Conservation (phyloP, 1,139 yeast genomes). For the Nakaseomyces glabratus region DNA sequence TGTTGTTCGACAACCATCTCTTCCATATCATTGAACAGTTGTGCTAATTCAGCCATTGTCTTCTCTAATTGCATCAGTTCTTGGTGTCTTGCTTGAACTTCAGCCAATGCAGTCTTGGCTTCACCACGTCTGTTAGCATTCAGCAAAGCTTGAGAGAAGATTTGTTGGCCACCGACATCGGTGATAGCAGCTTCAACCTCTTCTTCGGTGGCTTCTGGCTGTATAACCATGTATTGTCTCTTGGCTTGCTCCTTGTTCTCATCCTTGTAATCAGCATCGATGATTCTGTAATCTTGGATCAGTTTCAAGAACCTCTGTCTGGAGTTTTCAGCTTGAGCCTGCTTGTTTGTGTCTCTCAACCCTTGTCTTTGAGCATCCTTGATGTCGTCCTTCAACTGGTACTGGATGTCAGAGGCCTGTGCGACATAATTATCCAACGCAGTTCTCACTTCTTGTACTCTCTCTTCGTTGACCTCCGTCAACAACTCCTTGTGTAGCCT, state of each 20-base stretch:
- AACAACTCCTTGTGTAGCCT: slow-evolving; percentile 73
- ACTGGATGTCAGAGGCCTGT: slow-evolving; percentile 74
- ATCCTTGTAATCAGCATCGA: slow-evolving; percentile 81
- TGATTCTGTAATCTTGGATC: slow-evolving; percentile 77
- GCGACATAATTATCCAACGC: slow-evolving; percentile 71
- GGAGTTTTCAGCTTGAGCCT: slow-evolving; percentile 82
- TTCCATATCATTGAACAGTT: slow-evolving; percentile 93
- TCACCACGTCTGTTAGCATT: slow-evolving; percentile 94
- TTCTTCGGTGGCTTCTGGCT: slow-evolving; percentile 83
- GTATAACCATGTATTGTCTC: slow-evolving; percentile 85
- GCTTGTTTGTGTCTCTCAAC: slow-evolving; percentile 66
- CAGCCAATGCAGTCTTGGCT: slow-evolving; percentile 90
- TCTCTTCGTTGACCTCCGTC: slow-evolving; percentile 79
- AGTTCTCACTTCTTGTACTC: slow-evolving; percentile 58
- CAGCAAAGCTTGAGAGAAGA: slow-evolving; percentile 87
- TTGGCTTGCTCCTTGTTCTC: slow-evolving; percentile 82
- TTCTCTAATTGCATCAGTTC: slow-evolving; percentile 91
- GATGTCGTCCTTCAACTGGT: slow-evolving; percentile 63
- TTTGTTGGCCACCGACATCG: slow-evolving; percentile 78
- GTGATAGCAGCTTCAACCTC: slow-evolving; percentile 80
- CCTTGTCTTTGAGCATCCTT: slow-evolving; percentile 69
- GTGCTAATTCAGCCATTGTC: slow-evolving; percentile 92
- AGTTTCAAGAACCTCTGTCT: slow-evolving; percentile 78
- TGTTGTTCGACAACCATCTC: slow-evolving; percentile 94
- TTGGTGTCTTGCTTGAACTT: slow-evolving; percentile 93